phyloP scores from a whole-genome alignment of 768 basidiomycete genomes.

The Phylloporus scabripes region DNA sequence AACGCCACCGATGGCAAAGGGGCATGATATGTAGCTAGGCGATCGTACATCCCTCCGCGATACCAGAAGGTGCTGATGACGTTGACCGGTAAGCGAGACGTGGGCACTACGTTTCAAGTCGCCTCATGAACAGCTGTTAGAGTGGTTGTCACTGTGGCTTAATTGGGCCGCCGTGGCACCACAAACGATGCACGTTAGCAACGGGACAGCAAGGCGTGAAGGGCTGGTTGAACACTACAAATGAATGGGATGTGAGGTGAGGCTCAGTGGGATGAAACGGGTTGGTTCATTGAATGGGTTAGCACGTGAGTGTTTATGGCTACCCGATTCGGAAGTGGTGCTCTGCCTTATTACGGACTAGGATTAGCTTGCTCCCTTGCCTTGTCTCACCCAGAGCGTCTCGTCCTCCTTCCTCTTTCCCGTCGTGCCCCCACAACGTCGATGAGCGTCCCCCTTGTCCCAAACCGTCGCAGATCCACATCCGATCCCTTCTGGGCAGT shows the following conservation, averaged over 20 bases:
- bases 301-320: constrained; percentile 14
- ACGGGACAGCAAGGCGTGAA: neutral
- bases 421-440: constrained; percentile 3
- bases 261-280: neutral
- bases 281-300: neutral
- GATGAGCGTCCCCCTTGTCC: constrained; percentile 29
- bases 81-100: constrained; percentile 14
- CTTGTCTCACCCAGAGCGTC: constrained; percentile 18
- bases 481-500: constrained; percentile 69
- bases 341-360: constrained; percentile 14
- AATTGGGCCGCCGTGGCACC: neutral
- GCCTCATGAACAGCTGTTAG: neutral
- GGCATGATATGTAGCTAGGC: neutral
- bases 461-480: constrained; percentile 39
- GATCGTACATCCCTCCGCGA: neutral
- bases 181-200: neutral
- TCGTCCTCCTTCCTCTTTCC: constrained; percentile 6
- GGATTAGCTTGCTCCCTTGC: constrained; percentile 13
- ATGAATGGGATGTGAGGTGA: neutral
- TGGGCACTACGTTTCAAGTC: constrained; percentile 11
- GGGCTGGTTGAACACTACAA: neutral
- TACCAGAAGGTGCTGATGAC: no score
- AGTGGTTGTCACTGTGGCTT: neutral
- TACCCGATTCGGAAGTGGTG: constrained; percentile 27
- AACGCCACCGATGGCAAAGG: neutral